Percentiles rank a stretch among this genome's conserved stretches.
Evolutionary conservation across 768 basidiomycete species (phyloP).

Genomic region (Pleurotus cornucopiae): DNA sequence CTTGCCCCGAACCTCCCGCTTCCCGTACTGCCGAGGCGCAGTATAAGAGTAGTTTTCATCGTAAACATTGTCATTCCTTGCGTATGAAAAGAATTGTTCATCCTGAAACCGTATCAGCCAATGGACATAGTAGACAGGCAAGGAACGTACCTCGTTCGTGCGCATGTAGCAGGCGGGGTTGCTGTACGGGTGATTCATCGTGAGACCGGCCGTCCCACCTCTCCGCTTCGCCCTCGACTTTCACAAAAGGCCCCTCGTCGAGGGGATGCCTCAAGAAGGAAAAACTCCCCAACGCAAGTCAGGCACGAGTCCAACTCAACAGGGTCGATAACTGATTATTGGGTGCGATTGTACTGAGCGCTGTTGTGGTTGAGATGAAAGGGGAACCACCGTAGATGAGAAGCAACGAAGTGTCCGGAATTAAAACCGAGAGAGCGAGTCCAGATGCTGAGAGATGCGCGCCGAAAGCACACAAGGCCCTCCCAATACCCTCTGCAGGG

Average conservation of each 20-base stretch:
- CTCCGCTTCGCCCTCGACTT: not conserved
- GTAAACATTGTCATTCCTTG: not conserved
- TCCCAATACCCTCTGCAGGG: not conserved
- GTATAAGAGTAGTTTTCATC: not conserved
- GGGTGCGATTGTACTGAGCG: not conserved
- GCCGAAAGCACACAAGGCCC: not conserved
- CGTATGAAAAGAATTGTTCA: not conserved
- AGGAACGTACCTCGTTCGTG: conserved; percentile 2
- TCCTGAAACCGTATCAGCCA: not conserved
- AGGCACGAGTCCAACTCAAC: not conserved
- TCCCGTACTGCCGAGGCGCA: not conserved
- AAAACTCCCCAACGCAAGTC: not conserved
- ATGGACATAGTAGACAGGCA: not conserved
- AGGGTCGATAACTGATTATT: not conserved
- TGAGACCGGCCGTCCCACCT: not conserved
- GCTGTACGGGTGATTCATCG: conserved; percentile 5
- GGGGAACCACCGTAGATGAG: not conserved
- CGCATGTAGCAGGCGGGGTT: conserved; percentile 5
- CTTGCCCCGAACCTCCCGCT: not conserved
- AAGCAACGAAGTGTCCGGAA: not conserved
- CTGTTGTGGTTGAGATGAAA: not conserved
- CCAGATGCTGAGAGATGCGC: not conserved
- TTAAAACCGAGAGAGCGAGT: not conserved
- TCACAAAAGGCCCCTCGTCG: not conserved
- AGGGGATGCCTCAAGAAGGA: not conserved